Evolutionary conservation across 1,284 basidiomycete genomes (phyloP), one percentile per base, ranked within the genome.

Genomic region (Trichosporon sp.): DNA sequence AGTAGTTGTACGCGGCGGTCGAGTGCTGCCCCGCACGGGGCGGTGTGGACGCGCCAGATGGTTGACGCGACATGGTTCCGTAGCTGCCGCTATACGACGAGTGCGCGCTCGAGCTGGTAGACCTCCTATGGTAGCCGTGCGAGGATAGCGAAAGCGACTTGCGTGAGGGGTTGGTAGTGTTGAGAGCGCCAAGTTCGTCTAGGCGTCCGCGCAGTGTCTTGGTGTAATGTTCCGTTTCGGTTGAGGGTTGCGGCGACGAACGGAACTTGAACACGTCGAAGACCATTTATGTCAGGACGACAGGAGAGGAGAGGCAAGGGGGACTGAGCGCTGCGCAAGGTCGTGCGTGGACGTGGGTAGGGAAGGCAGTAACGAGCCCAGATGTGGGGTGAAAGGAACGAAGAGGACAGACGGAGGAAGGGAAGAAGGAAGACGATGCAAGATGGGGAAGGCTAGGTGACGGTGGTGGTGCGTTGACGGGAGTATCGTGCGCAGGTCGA

Each of bases 151-250:
- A 38, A n/a, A 35, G 1, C 29, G 62, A 42, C 51, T 42, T 47
- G 51, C 47, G 23, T 15, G 63, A 32, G 38, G 63, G 42, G 29
- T 35, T 21, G 29, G 42, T 15, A 13, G 60, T 34, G 32, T 53
- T 62, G 11, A 23, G 18, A 27, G 44, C 29, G 62, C 25, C 64
- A 23, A 72, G 65, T 2, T 29, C 25, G 58, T 69, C 38, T 64
- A 72, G 65, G 51, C 64, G 53, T n/a, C 32, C 34, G 42, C 66
- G 68, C 23, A 72, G 66, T 1, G 66, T 58, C 47, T 65, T 64
- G 15, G 56, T 51, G 68, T 72, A 72, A 66, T 69, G 64, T 53
- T 72, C 71, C 13, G 63, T 35, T 12, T 65, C 47, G 64, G 21
- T 34, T 23, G 27, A 23, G 44, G 18, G 31, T 53, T 29, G 47